phyloP scores from a whole-genome alignment of 2,329 filamentous ascomycete genomes.

The Alternaria gaisen region DNA sequence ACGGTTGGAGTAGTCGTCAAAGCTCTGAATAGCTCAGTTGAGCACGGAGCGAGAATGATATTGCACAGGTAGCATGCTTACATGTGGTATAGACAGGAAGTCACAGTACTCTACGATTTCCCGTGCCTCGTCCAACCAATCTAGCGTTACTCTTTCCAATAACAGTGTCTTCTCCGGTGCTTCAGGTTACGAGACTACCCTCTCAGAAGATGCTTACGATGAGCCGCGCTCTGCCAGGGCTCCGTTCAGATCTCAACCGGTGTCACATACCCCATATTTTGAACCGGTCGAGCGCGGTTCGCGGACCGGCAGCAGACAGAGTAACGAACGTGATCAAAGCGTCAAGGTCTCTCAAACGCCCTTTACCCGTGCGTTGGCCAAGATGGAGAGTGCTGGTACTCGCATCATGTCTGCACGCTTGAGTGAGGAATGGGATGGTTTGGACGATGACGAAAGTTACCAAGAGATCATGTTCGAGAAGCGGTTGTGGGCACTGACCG shows the following conservation, averaged over 20 bases:
- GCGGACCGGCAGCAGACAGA: slow-evolving; percentile 31
- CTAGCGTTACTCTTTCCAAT: slow-evolving; percentile 27
- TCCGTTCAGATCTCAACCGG: neutral
- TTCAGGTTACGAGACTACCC: slow-evolving; percentile 27
- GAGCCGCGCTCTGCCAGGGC: slow-evolving; percentile 24
- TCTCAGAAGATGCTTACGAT: slow-evolving; percentile 26
- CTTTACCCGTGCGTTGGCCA: slow-evolving; percentile 34
- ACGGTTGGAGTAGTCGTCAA: neutral
- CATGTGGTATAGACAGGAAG: slow-evolving; percentile 16
- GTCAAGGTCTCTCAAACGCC: slow-evolving; percentile 28
- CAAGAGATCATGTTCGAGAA: slow-evolving; percentile 41
- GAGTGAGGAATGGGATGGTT: slow-evolving; percentile 40
- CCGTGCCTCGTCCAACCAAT: slow-evolving; percentile 28
- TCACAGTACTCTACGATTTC: slow-evolving; percentile 30
- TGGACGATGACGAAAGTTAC: slow-evolving; percentile 37
- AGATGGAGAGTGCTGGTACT: slow-evolving; percentile 37
- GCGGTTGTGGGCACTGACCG: slow-evolving; percentile 38
- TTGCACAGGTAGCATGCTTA: slow-evolving; percentile 14
- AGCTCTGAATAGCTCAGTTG: neutral
- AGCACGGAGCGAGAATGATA: neutral
- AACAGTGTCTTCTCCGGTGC: slow-evolving; percentile 31
- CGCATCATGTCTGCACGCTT: slow-evolving; percentile 37
- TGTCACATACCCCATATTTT: slow-evolving; percentile 12
- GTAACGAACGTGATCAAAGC: slow-evolving; percentile 23
- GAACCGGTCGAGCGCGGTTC: slow-evolving; percentile 33